Evolutionary conservation across 1,284 basidiomycete species (phyloP).

Genomic region (Boletus putidus): DNA sequence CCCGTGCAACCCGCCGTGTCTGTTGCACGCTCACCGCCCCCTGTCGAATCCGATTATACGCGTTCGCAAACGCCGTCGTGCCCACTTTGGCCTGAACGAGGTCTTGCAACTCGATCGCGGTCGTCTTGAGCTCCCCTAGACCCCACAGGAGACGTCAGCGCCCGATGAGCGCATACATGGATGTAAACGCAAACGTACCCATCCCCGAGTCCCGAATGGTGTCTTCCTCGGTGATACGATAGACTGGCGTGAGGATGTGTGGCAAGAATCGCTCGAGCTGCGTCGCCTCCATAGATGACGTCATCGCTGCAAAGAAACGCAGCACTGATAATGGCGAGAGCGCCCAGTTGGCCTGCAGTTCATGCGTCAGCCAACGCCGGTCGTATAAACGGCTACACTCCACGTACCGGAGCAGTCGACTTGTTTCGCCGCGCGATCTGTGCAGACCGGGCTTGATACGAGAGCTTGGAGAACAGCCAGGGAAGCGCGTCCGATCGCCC

Average conservation of each 20-base stretch:
- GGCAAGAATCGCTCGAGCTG: slow-evolving; percentile 70
- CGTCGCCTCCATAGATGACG: slow-evolving; percentile 61
- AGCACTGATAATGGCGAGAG: slow-evolving; percentile 79
- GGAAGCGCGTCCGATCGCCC: slow-evolving; percentile 64
- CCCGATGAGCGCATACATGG: background rate
- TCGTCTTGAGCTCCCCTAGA: slow-evolving; percentile 79
- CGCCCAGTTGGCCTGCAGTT: slow-evolving; percentile 65
- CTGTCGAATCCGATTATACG: slow-evolving; percentile 82
- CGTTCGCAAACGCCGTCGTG: slow-evolving; percentile 72
- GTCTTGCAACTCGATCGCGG: slow-evolving; percentile 85
- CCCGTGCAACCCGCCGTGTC: slow-evolving; percentile 69
- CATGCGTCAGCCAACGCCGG: slow-evolving; percentile 27
- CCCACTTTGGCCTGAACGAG: slow-evolving; percentile 87
- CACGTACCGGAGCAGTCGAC: slow-evolving; percentile 45
- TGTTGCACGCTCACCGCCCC: slow-evolving; percentile 66
- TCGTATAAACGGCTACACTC: no score
- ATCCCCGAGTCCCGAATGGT: slow-evolving; percentile 74
- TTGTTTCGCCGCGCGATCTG: slow-evolving; percentile 66
- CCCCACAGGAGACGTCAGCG: background rate
- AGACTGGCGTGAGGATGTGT: slow-evolving; percentile 85
- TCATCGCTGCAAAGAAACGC: slow-evolving; percentile 94
- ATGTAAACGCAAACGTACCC: slow-evolving; percentile 56
- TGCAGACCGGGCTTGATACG: slow-evolving; percentile 80
- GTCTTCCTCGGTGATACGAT: slow-evolving; percentile 86
- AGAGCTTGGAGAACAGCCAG: slow-evolving; percentile 94